Evolutionary conservation across 2,329 filamentous ascomycete genomes (phyloP), one percentile per base, ranked within the genome.

Genomic region (Phialemoniopsis sp.): DNA sequence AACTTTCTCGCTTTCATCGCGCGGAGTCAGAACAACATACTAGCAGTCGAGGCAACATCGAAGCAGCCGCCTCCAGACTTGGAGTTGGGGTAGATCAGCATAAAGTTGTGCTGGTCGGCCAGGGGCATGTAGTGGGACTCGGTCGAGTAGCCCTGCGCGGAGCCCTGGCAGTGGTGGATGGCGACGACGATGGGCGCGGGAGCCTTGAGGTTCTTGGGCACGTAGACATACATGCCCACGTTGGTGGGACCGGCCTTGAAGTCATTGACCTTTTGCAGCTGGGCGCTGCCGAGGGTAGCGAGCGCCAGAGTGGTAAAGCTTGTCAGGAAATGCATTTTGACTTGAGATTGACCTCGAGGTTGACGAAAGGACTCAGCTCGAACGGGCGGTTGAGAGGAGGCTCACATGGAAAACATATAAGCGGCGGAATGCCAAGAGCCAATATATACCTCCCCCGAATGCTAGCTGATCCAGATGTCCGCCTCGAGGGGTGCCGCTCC

Each of bases 121-220:
- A 74, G 62, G 3, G 59, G 60, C 21, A 72, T 68, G 53, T 78
- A 81, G 3, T 71, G 67, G 1, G 67, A 71, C 42, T 66, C 65
- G 15, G 52, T 59, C 51, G 71, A 76, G 57, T 73, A 80, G 6
- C 63, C 68, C 41, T 67, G 56, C 1, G 71, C 77, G 1, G 68
- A 72, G 9, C 76, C 76, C 16, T 58, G 63, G 58, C 78, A 82
- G 58, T 73, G 78, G 58, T 80, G 71, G 42, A 76, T 63, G 3
- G 71, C 76, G 4, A 80, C 71, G 15, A 80, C 58, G 29, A 81
- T 63, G 2, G 58, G 58, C 8, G 58, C 56, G 16, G 57, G 57
- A 8, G 52, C 57, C 46, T 51, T 50, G 34, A 60, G 51, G 29
- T 49, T 54, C 38, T 47, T 44, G 19, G 56, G 56, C 39, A 61